Evolutionary conservation across 208 protist genomes (phyloP).

Genomic region (Tritrichomonas musculus): DNA sequence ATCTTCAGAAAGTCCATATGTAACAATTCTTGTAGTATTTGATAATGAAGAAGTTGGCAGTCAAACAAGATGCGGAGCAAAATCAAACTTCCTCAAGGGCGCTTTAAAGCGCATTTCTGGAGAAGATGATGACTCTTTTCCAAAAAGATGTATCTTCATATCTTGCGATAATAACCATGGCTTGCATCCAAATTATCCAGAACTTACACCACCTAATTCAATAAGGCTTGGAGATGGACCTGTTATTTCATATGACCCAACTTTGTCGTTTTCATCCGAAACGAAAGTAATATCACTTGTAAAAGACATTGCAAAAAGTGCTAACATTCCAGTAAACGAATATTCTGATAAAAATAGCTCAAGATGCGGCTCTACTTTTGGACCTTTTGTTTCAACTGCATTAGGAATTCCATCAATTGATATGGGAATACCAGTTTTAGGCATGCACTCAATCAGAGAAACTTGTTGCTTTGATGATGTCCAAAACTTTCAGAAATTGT

Average conservation of each 20-base stretch:
- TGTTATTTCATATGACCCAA: not conserved
- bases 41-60: slow-evolving; percentile 25
- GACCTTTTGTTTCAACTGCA: not conserved
- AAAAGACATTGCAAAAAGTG: not conserved
- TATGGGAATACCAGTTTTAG: not conserved
- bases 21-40: not conserved
- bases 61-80: not conserved
- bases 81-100: not conserved
- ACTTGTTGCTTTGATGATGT: not conserved
- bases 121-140: too few relatives aligned
- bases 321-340: not conserved
- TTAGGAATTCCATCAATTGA: not conserved
- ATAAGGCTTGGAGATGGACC: not conserved
- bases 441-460: not conserved
- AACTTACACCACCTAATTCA: not conserved
- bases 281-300: not conserved
- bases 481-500: not conserved
- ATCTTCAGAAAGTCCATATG: not conserved
- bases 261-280: not conserved
- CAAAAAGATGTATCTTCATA: not conserved
- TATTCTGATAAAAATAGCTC: not conserved
- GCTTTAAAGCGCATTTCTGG: not conserved
- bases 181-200: not conserved
- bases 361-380: not conserved
- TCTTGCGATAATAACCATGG: not conserved